phyloP scores from a whole-genome alignment of 495 filamentous ascomycete species.

The Beverwykella pulmonaria region DNA sequence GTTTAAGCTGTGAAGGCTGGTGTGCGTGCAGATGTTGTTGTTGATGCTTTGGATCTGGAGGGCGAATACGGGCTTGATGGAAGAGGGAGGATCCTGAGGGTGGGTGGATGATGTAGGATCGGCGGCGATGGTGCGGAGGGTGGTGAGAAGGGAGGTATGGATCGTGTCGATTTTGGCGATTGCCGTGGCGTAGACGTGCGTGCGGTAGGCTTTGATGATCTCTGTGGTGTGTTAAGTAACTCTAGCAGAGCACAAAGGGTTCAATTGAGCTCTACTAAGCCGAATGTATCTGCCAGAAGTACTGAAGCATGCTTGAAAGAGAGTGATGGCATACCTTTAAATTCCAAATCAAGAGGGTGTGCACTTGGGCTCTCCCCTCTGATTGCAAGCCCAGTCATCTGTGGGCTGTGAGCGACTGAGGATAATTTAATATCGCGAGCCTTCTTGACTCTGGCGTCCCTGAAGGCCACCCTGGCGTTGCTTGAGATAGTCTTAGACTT shows the following conservation, averaged over 20 bases:
- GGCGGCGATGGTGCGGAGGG: slow-evolving; percentile 3
- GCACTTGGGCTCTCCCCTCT: not conserved
- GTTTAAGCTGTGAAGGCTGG: not conserved
- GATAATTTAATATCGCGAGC: not conserved
- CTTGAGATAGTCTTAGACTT: not conserved
- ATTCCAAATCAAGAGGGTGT: slow-evolving; percentile 23
- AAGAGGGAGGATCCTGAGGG: not conserved
- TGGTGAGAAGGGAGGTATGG: slow-evolving; percentile 5
- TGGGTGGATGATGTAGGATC: not conserved
- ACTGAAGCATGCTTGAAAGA: too few relatives aligned
- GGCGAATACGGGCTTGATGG: not conserved
- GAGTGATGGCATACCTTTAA: slow-evolving; percentile 24
- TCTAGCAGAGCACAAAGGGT: not conserved
- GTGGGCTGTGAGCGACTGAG: not conserved
- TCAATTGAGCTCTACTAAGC: too few relatives aligned
- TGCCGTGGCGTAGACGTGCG: slow-evolving; percentile 1
- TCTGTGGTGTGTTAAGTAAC: slow-evolving; percentile 12
- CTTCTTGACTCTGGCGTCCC: not conserved
- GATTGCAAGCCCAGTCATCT: not conserved
- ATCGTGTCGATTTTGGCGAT: slow-evolving; percentile 5
- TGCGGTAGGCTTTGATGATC: slow-evolving; percentile 28
- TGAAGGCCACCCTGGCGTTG: not conserved
- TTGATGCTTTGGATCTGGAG: not conserved
- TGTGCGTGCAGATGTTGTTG: not conserved
- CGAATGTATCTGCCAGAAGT: too few relatives aligned